Base-by-base conservation (phyloP, 2,329 filamentous ascomycete genomes). In the Xylariaceae sp. region DNA sequence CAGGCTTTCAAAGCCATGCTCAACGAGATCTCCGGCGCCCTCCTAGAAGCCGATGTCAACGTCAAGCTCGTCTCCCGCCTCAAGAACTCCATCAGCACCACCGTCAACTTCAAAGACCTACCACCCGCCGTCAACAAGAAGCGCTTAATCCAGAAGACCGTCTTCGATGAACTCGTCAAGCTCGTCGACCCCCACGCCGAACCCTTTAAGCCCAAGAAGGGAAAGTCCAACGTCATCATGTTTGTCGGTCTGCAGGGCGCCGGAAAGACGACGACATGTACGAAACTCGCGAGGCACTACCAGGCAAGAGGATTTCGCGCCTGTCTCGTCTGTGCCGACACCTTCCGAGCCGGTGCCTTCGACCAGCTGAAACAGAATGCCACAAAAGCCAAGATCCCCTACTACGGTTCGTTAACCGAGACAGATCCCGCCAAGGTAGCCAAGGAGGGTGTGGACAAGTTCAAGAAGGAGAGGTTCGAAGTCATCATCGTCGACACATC, bases 321-420 rank as follows among this genome's bases (percentile, higher is more conserved):
- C 7, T 96, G 93, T 61, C 77, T 99, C 50, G 94, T 99, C 33
- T 99, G 94, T 75, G 94, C 94, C 45, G 94, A 99, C 73, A 99
- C 94, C 22, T 99, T 99, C 79, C 89, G 94, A 75, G 94, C 94
- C 33, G 94, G 94, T 78, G 94, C 94, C 40, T 99, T 99, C 63
- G 94, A 99, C 69, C 94, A 99, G 75, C 73, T 99, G 70, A 97
- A 97, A 76, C 94, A 99, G 75, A 99, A 99, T 70, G 94, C 94
- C 1, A 97, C 91, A 33, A 99, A 97, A 72, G 94, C 94, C 46
- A 97, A 97, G 76, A 97, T 99, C 47, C 94, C 94, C 10, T 99
- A 99, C 80, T 99, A 95, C 70, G 94, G 94, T 64, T 96, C 90
- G 51, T 78, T 99, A 59, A 99, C 93, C 2, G 91, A 99, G 75